Evolutionary conservation across 306 rosid species (phyloP).

Genomic region (Astragalus glycyphyllos): DNA sequence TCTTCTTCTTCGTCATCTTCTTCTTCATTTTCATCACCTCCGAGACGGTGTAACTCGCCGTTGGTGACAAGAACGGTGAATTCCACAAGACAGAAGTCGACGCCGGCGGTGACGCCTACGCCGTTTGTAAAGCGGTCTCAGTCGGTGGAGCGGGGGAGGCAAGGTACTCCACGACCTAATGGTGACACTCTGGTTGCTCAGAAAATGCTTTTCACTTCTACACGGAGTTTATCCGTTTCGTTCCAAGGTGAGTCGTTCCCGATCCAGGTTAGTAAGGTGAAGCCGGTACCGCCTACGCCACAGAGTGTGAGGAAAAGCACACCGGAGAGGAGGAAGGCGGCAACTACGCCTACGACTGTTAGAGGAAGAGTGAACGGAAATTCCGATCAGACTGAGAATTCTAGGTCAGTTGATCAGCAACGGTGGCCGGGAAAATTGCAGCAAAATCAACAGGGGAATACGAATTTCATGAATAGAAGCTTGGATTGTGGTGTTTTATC

Average conservation of each 20-base stretch:
- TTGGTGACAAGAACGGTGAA: constrained; percentile 53
- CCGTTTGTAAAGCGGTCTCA: constrained; percentile 60
- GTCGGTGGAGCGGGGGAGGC: constrained; percentile 62
- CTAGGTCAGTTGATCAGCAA: constrained; percentile 69
- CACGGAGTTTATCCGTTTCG: constrained; percentile 88
- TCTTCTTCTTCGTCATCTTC: constrained; percentile 59
- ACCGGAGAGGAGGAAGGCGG: constrained; percentile 75
- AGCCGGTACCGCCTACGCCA: constrained; percentile 65
- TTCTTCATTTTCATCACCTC: constrained; percentile 51
- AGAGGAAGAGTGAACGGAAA: constrained; percentile 47
- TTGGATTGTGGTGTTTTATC: constrained; percentile 59
- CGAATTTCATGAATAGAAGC: constrained; percentile 63
- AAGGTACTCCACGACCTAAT: constrained; percentile 62
- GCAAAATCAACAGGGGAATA: constrained; percentile 43
- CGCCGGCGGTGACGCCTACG: constrained; percentile 38
- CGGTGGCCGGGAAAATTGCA: constrained; percentile 68
- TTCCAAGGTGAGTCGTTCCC: constrained; percentile 94
- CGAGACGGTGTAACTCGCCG: constrained; percentile 73
- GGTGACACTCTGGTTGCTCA: constrained; percentile 66
- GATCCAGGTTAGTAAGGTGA: constrained; percentile 73
- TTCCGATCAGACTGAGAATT: constrained; percentile 61
- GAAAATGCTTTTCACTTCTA: constrained; percentile 77
- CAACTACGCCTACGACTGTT: constrained; percentile 43
- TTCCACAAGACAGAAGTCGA: constrained; percentile 35
- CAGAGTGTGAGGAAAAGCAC: constrained; percentile 64